These are phyloP conservation scores for Paecilomyces sp. DNA, from an alignment of 2,329 filamentous ascomycete genomes.

Conservation along the genomic window DNA sequence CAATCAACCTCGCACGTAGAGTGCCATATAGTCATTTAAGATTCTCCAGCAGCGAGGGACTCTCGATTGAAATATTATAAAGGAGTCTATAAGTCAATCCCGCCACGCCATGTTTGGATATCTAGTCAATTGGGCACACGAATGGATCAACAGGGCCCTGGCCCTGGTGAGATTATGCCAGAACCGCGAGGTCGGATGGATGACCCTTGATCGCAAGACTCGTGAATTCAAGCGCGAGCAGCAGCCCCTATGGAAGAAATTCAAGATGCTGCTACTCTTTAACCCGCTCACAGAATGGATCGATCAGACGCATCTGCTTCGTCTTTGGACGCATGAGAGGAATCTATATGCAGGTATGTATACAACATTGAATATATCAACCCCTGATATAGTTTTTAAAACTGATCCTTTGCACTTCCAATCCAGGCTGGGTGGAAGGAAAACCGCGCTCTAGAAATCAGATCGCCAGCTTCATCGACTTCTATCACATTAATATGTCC, in stretches of 20 bases:
- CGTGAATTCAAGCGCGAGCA: constrained; percentile 27
- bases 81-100: too few relatives aligned
- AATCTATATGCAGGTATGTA: constrained; percentile 23
- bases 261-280: constrained; percentile 36
- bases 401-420: constrained; percentile 3
- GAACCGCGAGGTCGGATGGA: constrained; percentile 5
- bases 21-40: neutral
- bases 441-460: constrained; percentile 21
- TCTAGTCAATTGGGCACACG: neutral
- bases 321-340: constrained; percentile 30
- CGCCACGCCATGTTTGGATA: neutral
- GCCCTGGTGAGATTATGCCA: neutral
- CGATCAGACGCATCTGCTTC: constrained; percentile 29
- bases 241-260: constrained; percentile 33
- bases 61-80: neutral
- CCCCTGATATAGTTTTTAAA: constrained; percentile 2
- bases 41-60: neutral
- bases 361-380: neutral
- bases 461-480: constrained; percentile 32
- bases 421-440: constrained; percentile 15
- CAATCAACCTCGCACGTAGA: neutral
- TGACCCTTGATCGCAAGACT: constrained; percentile 3
- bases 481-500: constrained; percentile 30
- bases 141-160: neutral
- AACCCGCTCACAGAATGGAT: constrained; percentile 36